A percentile compares a stretch with the other conserved stretches of the same genome.
These are phyloP conservation scores for Taphrina deformans DNA, from an alignment of 1,139 yeast species.

Conservation along the genomic window DNA sequence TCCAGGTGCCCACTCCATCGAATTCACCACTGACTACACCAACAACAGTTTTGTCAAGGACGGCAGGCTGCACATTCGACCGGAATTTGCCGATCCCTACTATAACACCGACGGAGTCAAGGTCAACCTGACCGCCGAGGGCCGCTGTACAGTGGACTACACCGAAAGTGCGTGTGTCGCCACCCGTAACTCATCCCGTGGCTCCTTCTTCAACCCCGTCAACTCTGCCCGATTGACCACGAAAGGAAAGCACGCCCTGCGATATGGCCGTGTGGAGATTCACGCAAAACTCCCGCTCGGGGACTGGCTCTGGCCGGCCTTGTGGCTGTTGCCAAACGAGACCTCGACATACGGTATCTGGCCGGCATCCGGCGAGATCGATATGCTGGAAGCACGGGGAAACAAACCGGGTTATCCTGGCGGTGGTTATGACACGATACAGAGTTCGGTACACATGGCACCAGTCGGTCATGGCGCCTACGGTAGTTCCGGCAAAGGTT, in stretches of 20 bases:
- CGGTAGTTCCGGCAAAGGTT: neutral
- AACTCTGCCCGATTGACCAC: conserved; percentile 38
- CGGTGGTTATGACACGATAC: conserved; percentile 30
- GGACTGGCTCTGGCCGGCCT: conserved; percentile 40
- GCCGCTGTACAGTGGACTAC: conserved; percentile 34
- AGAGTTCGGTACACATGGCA: conserved; percentile 24
- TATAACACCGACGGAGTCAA: conserved; percentile 36
- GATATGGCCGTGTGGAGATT: conserved; percentile 38
- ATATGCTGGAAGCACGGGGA: conserved; percentile 38
- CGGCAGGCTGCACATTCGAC: conserved; percentile 36
- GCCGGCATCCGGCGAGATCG: conserved; percentile 40
- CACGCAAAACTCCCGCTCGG: conserved; percentile 37
- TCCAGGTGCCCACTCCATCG: conserved; percentile 27
- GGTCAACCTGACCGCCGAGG: conserved; percentile 37
- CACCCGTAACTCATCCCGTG: conserved; percentile 32
- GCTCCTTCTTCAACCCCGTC: conserved; percentile 38
- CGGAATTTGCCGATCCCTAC: conserved; percentile 36
- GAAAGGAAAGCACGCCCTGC: conserved; percentile 32
- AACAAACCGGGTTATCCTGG: conserved; percentile 36
- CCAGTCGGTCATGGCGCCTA: conserved; percentile 11
- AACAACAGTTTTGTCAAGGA: conserved; percentile 37
- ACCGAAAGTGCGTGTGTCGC: conserved; percentile 34
- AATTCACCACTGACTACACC: conserved; percentile 36
- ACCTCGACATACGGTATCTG: conserved; percentile 36
- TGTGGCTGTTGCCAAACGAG: conserved; percentile 38